Conservation (phyloP, 2,329 filamentous ascomycete genomes). For the Fusarium fracticaudum region DNA sequence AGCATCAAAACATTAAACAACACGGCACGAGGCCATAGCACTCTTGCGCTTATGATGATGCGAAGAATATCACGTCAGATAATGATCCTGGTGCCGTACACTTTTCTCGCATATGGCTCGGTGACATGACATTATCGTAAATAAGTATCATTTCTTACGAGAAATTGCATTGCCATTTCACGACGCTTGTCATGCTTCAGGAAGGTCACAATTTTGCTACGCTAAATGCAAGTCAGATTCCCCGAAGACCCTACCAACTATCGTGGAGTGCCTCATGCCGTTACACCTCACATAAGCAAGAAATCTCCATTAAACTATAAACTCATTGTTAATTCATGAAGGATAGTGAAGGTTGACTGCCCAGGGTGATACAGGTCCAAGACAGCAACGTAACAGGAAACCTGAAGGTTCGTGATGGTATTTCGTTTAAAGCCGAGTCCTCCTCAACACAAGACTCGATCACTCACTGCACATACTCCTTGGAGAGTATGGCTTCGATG, state of each 20-base stretch:
- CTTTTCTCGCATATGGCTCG: background rate
- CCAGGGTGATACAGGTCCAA: background rate
- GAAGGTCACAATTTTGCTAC: accelerated
- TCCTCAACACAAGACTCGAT: too few relatives aligned
- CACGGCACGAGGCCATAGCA: too few relatives aligned
- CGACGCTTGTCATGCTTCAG: too few relatives aligned
- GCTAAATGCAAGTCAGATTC: background rate
- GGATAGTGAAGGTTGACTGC: accelerated
- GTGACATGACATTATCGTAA: background rate
- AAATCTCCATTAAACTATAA: accelerated
- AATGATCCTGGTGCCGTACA: background rate
- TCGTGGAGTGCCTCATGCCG: background rate
- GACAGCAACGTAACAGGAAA: background rate
- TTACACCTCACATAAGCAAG: background rate
- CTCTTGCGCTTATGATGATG: background rate
- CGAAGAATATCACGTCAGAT: background rate
- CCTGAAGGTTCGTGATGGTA: background rate
- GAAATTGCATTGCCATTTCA: too few relatives aligned
- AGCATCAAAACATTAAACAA: accelerated
- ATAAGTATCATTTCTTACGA: too few relatives aligned
- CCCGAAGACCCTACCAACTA: background rate
- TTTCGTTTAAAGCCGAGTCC: too few relatives aligned
- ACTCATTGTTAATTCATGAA: accelerated
- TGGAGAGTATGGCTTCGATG: accelerated
- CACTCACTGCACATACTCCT: accelerated